Evolutionary conservation across 768 basidiomycete genomes (phyloP), one percentile per base, ranked within the genome.

Genomic region (Mycena crocata): DNA sequence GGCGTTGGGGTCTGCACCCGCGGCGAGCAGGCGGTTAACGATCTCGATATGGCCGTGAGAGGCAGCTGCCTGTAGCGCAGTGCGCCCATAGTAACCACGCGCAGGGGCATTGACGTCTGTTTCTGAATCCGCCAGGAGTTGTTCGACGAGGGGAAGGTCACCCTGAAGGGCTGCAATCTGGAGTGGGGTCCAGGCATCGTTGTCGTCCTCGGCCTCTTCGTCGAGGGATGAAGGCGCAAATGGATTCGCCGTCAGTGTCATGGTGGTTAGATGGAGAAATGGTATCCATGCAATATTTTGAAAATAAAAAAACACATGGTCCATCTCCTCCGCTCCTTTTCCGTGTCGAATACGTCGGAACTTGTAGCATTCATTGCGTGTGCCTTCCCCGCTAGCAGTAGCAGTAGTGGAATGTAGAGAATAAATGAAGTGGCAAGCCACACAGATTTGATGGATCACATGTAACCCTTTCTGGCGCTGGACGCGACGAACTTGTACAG

Each of bases 181-280:
- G 15, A 69, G 58, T 2, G 63, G 64, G 6, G 68, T 69, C 68
- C 68, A 69, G 7, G 34, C 59, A 51, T 69, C 68, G 56, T 69
- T 55, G 30, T 37, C 58, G 31, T 69, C 64, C 21, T 69, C 68
- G 9, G 30, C 42, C 39, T 66, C 60, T 21, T 65, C 67, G 26
- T 64, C 62, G n/a, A 69, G 40, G 13, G 56, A 39, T 14, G 34
- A 31, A 0, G 67, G 67, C 9, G 62, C 63, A 12, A 31, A 69
- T 17, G 58, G 52, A n/a, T 69, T 69, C 5, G 42, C 37, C 5
- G 24, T 3, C 13, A 31, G 9, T n/a, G 54, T 31, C 63, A 64
- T 58, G 17, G 39, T 42, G 34, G 32, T 46, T 42, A 8, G 28
- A 28, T 31, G 57, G 8, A 28, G 24, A 46, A 30, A n/a, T n/a